Evolutionary conservation across 78 protist genomes (phyloP), one percentile per base, ranked within the genome.

Genomic region (Mantamonas sphyraenae): DNA sequence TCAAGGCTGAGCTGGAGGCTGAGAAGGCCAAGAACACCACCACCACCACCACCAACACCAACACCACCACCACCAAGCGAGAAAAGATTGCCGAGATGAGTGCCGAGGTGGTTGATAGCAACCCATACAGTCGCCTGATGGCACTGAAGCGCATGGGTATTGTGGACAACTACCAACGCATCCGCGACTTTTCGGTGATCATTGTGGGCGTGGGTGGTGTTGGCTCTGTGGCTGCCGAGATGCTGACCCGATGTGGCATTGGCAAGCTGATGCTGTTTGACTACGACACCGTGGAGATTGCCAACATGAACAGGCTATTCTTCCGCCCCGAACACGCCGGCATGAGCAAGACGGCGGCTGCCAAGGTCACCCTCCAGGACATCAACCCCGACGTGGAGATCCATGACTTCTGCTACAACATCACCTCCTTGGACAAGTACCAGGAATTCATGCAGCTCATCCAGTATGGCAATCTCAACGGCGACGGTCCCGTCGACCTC

Each of bases 221-320:
- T 26, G 97, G 99, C 45, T 43, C 80, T 22, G 97, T 93, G 8
- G 89, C 91, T 8, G 96, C 96, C 2, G 99, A 96, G 58, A 93
- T 93, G 97, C 89, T 96, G 17, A 89, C 95, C 38, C 86, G 99
- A 17, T 94, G 99, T 68, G 99, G 99, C 30, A 68, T 96, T 35
- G 99, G 99, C n/a, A 96, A 96, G 74, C 72, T 96, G 8, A 16
- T 96, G 20, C 68, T 96, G 30, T 90, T 83, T 24, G 99, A 96
- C 74, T 96, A 93, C 78, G 99, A 96, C 77, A 93, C 62, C 28
- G 98, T 95, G 4, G 96, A 92, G 51, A 55, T 93, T n/a, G 96
- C 99, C 2, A 96, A 96, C 74, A 93, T 96, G 97, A 96, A 96
- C 78, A 67, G 91, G 73, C 62, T 88, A n/a, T 95, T 92, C 60